Evolutionary conservation across 1,284 basidiomycete species (phyloP).

Genomic region (Apiotrichum gracile): DNA sequence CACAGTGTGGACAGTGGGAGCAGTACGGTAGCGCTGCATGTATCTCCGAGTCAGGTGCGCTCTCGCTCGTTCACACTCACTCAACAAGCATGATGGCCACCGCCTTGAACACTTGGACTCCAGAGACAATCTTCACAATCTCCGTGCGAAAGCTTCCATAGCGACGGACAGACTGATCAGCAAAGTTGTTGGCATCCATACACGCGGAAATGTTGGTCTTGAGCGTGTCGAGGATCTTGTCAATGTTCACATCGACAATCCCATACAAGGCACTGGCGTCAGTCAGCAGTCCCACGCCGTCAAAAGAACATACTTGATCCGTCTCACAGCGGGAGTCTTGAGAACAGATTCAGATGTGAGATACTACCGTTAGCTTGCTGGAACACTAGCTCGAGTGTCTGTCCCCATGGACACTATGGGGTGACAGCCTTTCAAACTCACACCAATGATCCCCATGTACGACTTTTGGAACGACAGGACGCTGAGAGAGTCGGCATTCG

Average conservation of each 20-base stretch:
- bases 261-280: slow-evolving; percentile 55
- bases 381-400: too few species aligned
- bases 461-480: slow-evolving; percentile 59
- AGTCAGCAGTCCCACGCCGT: slow-evolving; percentile 55
- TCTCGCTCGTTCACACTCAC: slow-evolving; percentile 44
- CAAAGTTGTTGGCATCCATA: slow-evolving; percentile 42
- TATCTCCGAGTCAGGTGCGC: slow-evolving; percentile 49
- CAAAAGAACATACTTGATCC: slow-evolving; percentile 61
- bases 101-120: slow-evolving; percentile 51
- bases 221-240: slow-evolving; percentile 51
- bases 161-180: too few species aligned
- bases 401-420: too few species aligned
- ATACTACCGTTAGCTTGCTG: slow-evolving; percentile 23
- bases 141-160: not conserved
- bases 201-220: slow-evolving; percentile 50
- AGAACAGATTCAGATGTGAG: too few species aligned
- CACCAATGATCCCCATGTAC: slow-evolving; percentile 57
- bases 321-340: slow-evolving; percentile 32
- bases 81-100: slow-evolving; percentile 54
- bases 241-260: slow-evolving; percentile 54
- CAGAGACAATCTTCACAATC: slow-evolving; percentile 30
- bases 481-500: too few species aligned
- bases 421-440: slow-evolving; percentile 57
- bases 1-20: slow-evolving; percentile 51
- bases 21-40: slow-evolving; percentile 59